Evolutionary conservation across 306 rosid genomes (phyloP), one percentile per base, ranked within the genome.

Genomic region (Dryas octopetala): DNA sequence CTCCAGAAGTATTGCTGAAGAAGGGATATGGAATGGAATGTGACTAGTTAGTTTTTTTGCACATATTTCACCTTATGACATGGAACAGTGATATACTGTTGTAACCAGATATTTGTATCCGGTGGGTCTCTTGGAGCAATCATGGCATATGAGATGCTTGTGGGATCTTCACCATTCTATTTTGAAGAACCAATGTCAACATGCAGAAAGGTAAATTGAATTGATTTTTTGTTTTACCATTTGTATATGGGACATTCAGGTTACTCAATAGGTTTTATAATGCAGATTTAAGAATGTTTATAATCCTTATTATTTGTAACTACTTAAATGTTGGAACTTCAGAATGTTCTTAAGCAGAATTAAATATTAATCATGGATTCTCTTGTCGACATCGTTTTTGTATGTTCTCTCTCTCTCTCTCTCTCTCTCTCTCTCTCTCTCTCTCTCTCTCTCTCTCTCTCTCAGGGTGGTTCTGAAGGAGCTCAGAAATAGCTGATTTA

Each of bases 101-200:
- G 52, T 70, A 43, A 82, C 76, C 15, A 53, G 54, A n/a, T 52
- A 48, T 64, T 9, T 62, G 3, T 71, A 57, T 76, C 76, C 90
- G 96, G 97, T 92, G 97, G 97, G 19, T 92, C 97, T 81, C 88
- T 92, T 16, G 97, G 97, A 38, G 96, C 97, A 72, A 92, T 90
- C 69, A 92, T 90, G 97, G 19, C 19, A 19, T 92, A 92, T 58
- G 97, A 92, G 83, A 92, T 92, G 97, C 96, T 92, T 58, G 93
- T 92, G 62, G 97, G 97, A 32, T 92, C 47, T 67, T 96, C 97
- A 7, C 97, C 97, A 26, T 92, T 92, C 79, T 90, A 92, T 80
- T 92, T 93, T 19, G 92, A 92, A 23, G 93, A 92, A 69, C 96
- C 97, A 43, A 88, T 92, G 91, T 74, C 85, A 61, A 92, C 97